phyloP scores from a whole-genome alignment of 2,329 filamentous ascomycete genomes.

The Endocalyx cinctus region DNA sequence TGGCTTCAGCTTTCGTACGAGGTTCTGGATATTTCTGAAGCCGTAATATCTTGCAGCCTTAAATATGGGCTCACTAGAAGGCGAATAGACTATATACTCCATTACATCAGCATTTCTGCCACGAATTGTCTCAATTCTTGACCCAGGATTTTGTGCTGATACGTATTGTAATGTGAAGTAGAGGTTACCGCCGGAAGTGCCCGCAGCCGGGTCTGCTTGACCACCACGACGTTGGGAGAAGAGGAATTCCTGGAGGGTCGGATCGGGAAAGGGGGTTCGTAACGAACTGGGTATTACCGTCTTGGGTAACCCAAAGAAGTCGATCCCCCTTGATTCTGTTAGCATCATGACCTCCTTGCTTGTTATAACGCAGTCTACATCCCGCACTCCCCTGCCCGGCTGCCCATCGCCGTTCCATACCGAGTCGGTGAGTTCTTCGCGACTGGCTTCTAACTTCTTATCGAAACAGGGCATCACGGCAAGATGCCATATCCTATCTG shows the following conservation, averaged over 20 bases:
- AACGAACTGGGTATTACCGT: constrained; percentile 43
- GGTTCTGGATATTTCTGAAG: constrained; percentile 96
- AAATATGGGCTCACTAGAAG: constrained; percentile 56
- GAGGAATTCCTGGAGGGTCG: constrained; percentile 65
- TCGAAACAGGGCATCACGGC: constrained; percentile 99
- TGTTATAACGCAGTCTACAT: constrained; percentile 97
- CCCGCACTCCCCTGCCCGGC: constrained; percentile 60
- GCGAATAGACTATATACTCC: constrained; percentile 68
- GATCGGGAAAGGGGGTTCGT: constrained; percentile 66
- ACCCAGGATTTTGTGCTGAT: constrained; percentile 65
- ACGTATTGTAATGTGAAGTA: constrained; percentile 77
- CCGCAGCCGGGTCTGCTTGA: constrained; percentile 52
- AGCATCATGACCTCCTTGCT: constrained; percentile 91
- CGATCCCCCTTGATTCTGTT: constrained; percentile 71
- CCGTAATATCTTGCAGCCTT: constrained; percentile 91
- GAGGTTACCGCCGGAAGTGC: constrained; percentile 84
- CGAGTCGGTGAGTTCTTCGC: constrained; percentile 81
- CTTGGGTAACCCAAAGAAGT: constrained; percentile 68
- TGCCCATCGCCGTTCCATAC: constrained; percentile 58
- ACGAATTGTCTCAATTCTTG: constrained; percentile 63
- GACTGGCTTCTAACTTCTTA: constrained; percentile 95
- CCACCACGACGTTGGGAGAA: constrained; percentile 51
- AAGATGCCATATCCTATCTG: constrained; percentile 85
- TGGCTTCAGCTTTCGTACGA: constrained; percentile 88
- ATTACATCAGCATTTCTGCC: constrained; percentile 89